Evolutionary conservation across 2,329 filamentous ascomycete genomes (phyloP).

Genomic region (Samsoniella hepiali): DNA sequence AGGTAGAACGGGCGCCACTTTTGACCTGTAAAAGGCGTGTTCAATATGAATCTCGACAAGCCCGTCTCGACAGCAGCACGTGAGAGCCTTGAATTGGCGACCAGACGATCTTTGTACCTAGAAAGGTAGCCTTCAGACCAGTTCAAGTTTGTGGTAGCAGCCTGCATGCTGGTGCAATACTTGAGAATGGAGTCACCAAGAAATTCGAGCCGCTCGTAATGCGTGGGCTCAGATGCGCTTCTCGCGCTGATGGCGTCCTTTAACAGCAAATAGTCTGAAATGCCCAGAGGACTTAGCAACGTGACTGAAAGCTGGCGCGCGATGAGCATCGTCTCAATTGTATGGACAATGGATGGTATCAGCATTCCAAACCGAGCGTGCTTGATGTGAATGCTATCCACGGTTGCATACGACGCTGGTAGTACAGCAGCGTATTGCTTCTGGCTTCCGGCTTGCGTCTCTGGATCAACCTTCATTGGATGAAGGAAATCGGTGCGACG

Average conservation of each 20-base stretch:
- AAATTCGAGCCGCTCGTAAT: constrained; percentile 86
- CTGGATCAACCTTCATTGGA: constrained; percentile 21
- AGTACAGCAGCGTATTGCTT: constrained; percentile 46
- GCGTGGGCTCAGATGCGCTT: constrained; percentile 52
- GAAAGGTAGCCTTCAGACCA: constrained; percentile 79
- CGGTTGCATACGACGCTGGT: constrained; percentile 44
- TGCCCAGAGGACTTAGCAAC: constrained; percentile 39
- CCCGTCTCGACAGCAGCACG: constrained; percentile 59
- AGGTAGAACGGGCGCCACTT: constrained; percentile 71
- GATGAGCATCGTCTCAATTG: constrained; percentile 62
- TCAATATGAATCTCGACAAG: constrained; percentile 71
- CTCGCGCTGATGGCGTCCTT: constrained; percentile 68
- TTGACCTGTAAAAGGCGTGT: constrained; percentile 60
- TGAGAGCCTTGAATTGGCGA: constrained; percentile 73
- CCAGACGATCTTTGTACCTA: constrained; percentile 61
- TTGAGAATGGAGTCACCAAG: constrained; percentile 84
- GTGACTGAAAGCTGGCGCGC: constrained; percentile 53
- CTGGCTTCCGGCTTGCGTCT: constrained; percentile 27
- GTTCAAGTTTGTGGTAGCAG: constrained; percentile 54
- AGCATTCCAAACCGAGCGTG: constrained; percentile 55
- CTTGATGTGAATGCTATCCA: constrained; percentile 45
- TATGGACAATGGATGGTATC: constrained; percentile 69
- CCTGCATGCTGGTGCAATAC: constrained; percentile 63
- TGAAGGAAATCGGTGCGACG: constrained; percentile 60
- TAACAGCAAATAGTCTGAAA: constrained; percentile 55